Evolutionary conservation across 2,329 filamentous ascomycete species (phyloP).

Genomic region (Neofusicoccum ribis): DNA sequence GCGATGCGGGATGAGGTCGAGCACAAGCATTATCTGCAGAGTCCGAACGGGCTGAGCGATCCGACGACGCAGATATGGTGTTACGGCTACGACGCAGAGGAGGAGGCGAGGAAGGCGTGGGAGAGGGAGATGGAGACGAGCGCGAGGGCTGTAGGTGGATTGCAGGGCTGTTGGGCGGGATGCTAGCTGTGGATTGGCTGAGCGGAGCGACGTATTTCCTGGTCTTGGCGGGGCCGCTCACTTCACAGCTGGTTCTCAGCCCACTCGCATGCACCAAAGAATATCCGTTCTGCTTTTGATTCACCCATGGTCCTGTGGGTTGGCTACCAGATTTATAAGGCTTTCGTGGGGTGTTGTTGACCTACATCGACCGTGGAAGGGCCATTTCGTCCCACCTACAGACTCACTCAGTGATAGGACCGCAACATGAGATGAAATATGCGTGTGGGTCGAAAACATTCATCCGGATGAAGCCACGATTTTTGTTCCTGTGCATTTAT

Average conservation of each 20-base stretch:
- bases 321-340: no score
- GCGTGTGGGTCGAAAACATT: no score
- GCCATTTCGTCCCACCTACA: no score
- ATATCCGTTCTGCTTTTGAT: no score
- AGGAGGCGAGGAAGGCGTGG: constrained; percentile 5
- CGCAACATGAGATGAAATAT: no score
- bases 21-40: neutral
- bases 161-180: neutral
- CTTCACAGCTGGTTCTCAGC: neutral
- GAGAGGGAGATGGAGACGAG: constrained; percentile 24
- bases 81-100: constrained; percentile 6
- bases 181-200: neutral
- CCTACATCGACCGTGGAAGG: no score
- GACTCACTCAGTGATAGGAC: no score
- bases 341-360: no score
- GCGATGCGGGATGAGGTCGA: constrained; percentile 22
- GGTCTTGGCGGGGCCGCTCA: neutral
- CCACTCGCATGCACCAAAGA: no score
- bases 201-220: constrained; percentile 2
- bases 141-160: neutral
- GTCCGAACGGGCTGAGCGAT: constrained; percentile 5
- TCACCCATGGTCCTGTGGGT: no score
- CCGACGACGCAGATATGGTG: constrained; percentile 11
- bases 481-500: no score
- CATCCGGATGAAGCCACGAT: no score